phyloP scores from a whole-genome alignment of 352 stramenopile species.

The Blastocystis hominis region DNA sequence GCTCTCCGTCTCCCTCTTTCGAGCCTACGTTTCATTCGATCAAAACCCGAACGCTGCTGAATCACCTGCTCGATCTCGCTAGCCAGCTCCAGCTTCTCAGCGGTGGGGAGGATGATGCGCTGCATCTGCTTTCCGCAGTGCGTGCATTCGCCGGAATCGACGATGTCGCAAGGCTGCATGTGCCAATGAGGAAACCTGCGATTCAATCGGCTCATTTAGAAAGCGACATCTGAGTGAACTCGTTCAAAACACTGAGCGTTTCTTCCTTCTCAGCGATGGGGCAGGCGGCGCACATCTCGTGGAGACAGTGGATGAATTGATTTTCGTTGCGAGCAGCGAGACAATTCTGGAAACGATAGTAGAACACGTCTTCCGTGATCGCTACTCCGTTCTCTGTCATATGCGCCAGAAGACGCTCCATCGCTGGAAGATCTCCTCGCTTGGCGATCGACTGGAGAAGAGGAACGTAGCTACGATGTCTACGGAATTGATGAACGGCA shows the following conservation, averaged over 20 bases:
- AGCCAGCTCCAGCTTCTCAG: neutral
- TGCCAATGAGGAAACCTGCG: conserved; percentile 6
- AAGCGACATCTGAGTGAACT: neutral
- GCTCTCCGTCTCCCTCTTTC: conserved; percentile 67
- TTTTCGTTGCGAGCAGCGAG: neutral
- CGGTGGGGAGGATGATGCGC: neutral
- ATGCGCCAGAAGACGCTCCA: neutral
- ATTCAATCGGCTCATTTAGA: neutral
- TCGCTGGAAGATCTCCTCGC: neutral
- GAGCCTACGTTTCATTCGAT: conserved; percentile 63
- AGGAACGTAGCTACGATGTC: conserved; percentile 4
- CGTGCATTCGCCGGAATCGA: neutral
- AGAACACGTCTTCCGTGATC: conserved; percentile 2
- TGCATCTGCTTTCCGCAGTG: neutral
- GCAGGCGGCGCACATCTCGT: neutral
- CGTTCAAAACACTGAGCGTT: neutral
- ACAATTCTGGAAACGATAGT: conserved; percentile 28
- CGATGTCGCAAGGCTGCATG: neutral
- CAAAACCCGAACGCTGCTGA: neutral
- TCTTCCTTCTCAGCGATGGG: neutral
- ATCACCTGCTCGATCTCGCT: conserved; percentile 5
- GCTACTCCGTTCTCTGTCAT: neutral
- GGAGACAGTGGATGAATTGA: neutral
- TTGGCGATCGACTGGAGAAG: neutral
- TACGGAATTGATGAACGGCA: neutral